Percentiles rank a stretch among this genome's conserved stretches.
Conservation (phyloP, 139 green algal species). For the Chlamydomonas sphaeroides region DNA sequence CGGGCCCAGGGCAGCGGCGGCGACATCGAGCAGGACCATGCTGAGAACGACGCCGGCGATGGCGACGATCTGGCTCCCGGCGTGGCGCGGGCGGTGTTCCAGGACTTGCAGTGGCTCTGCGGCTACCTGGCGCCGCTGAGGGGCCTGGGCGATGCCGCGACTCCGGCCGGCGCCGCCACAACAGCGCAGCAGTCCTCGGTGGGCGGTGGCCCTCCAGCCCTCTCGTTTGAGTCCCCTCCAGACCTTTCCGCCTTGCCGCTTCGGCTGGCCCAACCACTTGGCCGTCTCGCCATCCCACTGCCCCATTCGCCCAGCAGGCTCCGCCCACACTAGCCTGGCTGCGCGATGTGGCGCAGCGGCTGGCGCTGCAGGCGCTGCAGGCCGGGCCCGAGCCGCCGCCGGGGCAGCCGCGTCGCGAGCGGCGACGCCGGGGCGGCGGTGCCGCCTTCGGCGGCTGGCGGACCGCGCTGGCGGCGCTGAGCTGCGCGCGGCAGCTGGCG, state of each 20-base stretch:
- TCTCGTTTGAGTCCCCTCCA: too few relatives aligned
- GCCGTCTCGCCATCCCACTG: too few relatives aligned
- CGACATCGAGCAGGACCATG: too few relatives aligned
- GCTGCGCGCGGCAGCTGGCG: constrained; percentile 3
- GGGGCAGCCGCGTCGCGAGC: too few relatives aligned
- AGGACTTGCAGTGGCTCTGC: constrained; percentile 26
- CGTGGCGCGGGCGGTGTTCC: neutral
- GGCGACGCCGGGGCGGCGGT: too few relatives aligned
- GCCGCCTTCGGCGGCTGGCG: neutral
- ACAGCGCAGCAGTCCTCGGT: too few relatives aligned
- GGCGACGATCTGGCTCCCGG: neutral
- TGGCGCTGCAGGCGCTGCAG: neutral
- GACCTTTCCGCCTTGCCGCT: too few relatives aligned
- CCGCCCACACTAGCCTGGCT: constrained; percentile 7
- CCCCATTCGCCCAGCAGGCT: too few relatives aligned
- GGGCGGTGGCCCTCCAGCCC: too few relatives aligned
- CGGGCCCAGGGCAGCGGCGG: neutral
- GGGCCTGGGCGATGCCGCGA: too few relatives aligned
- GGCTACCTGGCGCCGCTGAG: neutral
- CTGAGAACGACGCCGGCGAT: too few relatives aligned
- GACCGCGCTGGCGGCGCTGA: neutral
- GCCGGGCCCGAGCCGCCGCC: neutral
- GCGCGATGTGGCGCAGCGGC: neutral
- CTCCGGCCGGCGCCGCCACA: too few relatives aligned
- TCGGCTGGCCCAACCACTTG: neutral